Evolutionary conservation across 805 yeast species (phyloP).

Genomic region (Candida methanosorbosa): DNA sequence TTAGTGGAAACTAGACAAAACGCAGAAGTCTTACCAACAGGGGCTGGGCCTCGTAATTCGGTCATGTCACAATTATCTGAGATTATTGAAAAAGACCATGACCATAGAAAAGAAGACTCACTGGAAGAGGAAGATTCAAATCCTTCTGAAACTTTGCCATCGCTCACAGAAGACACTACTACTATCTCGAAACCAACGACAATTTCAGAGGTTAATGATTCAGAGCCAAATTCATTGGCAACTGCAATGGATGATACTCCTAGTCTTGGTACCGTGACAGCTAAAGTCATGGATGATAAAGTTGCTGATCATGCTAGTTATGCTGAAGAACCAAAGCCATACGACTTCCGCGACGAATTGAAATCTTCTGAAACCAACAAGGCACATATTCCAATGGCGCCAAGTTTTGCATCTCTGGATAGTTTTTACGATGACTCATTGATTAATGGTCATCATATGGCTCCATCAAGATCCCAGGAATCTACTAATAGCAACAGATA

Average conservation of each 20-base stretch:
- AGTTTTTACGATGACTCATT: constrained; percentile 38
- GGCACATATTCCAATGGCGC: constrained; percentile 44
- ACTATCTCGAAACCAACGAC: no score
- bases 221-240: no score
- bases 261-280: no score
- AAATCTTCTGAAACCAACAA: constrained; percentile 4
- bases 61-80: constrained; percentile 14
- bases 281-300: no score
- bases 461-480: background rate
- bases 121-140: background rate
- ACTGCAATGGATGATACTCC: no score
- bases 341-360: constrained; percentile 15
- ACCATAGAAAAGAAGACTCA: background rate
- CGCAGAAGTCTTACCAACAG: constrained; percentile 11
- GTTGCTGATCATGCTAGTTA: no score
- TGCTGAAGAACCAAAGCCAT: constrained; percentile 1
- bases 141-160: no score
- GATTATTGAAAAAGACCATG: constrained; percentile 4
- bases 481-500: background rate
- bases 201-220: no score
- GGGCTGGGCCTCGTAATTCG: constrained; percentile 7
- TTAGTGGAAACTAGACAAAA: constrained; percentile 13
- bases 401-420: constrained; percentile 72
- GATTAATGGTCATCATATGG: constrained; percentile 3
- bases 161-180: no score